These are phyloP conservation scores for Aspergillus funiculosus DNA, from an alignment of 495 filamentous ascomycete species.

Conservation along the genomic window DNA sequence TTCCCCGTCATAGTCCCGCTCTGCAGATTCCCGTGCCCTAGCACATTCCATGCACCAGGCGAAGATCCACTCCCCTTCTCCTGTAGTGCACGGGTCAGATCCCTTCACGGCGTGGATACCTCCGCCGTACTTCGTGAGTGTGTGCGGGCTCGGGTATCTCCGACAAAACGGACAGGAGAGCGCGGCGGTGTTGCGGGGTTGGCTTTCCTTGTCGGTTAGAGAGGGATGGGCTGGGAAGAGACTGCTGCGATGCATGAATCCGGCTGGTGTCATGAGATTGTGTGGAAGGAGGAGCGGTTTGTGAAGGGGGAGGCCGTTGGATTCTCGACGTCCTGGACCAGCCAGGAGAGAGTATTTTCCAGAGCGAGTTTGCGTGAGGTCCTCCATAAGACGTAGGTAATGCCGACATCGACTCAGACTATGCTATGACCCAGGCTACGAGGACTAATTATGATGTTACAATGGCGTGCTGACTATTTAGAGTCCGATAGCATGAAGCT, in stretches of 20 bases:
- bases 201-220: slow-evolving; percentile 33
- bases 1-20: slow-evolving; percentile 27
- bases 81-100: slow-evolving; percentile 23
- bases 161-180: slow-evolving; percentile 42
- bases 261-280: slow-evolving; percentile 26
- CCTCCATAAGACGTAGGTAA: too few relatives aligned
- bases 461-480: too few relatives aligned
- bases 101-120: slow-evolving; percentile 18
- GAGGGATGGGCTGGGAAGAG: slow-evolving; percentile 26
- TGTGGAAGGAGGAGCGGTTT: slow-evolving; percentile 34
- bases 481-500: too few relatives aligned
- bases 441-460: too few relatives aligned
- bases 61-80: slow-evolving; percentile 36
- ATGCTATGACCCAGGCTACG: too few relatives aligned
- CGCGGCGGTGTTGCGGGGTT: slow-evolving; percentile 36
- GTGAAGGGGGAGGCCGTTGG: slow-evolving; percentile 29
- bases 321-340: slow-evolving; percentile 29
- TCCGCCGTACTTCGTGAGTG: slow-evolving; percentile 23
- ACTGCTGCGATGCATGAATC: slow-evolving; percentile 28
- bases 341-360: slow-evolving; percentile 36
- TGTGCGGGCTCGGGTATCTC: slow-evolving; percentile 26
- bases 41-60: slow-evolving; percentile 36
- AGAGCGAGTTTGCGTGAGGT: slow-evolving; percentile 22
- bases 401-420: too few relatives aligned
- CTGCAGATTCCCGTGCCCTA: slow-evolving; percentile 27